Base-by-base conservation (phyloP, 1,139 yeast genomes). In the Suhomyces yuchorum region DNA sequence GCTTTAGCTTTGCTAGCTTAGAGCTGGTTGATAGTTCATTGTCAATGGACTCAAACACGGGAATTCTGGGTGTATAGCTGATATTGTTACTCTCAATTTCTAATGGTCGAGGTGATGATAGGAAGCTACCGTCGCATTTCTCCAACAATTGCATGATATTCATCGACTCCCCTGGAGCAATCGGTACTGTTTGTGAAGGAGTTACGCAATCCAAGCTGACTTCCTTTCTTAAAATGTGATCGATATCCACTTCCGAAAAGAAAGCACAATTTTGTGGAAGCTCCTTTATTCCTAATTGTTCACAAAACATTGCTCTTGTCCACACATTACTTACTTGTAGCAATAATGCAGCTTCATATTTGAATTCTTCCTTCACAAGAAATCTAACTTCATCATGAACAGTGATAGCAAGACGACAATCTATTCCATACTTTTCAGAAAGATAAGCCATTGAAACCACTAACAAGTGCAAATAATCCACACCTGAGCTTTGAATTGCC, bases 401-500 rank as follows among this genome's bases (percentile, higher is more conserved):
- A 0, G 99, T 91, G 17, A 95, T 76, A 51, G 86, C 74, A 49
- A 95, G 72, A 46, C 99, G 71, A 0, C 96, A 96, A 37, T 86
- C 80, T n/a, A 95, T 71, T 4, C 73, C 64, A 64, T 83, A 93
- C 51, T 75, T 77, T 35, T 80, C 76, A 42, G 81, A 75, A 55
- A 95, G 73, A 60, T 90, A 89, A 51, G 90, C 89, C 98, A 95
- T 93, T 0, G 97, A 84, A 4, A 91, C 81, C 48, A 93, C 78
- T 48, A 95, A 67, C 37, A 95, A 66, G 64, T 95, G 99, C 46
- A 95, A 73, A 62, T 95, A 95, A 64, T 95, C 99, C 15, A 95
- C 99, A 37, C 99, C 99, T 1, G 97, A 90, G 37, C 97, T 90
- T 65, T 95, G 99, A 61, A 95, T 95, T 0, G 97, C 89, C 99